These are phyloP conservation scores for Dictyostelium discoideum DNA, from an alignment of 78 protist species.

Conservation along the genomic window DNA sequence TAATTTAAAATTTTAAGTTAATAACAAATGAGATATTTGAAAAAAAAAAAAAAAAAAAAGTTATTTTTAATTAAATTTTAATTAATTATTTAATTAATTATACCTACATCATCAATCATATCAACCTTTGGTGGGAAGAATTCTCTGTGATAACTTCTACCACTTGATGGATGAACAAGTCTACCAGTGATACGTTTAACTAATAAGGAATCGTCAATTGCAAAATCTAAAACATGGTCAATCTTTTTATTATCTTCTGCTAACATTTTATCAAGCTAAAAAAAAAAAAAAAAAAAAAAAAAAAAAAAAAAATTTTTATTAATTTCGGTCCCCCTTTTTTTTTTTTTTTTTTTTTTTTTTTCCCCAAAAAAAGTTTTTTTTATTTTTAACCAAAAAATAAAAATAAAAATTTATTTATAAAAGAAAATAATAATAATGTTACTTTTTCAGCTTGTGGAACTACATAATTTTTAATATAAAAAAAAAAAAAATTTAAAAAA, in stretches of 20 bases:
- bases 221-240: slow-evolving; percentile 86
- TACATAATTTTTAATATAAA: not conserved
- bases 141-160: slow-evolving; percentile 94
- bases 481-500: not conserved
- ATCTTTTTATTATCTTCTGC: slow-evolving; percentile 63
- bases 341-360: not conserved
- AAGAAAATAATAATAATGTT: not conserved
- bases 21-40: not conserved
- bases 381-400: not conserved
- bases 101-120: slow-evolving; percentile 86
- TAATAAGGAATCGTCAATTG: slow-evolving; percentile 91
- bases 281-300: not conserved
- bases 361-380: not conserved
- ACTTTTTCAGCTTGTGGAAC: slow-evolving; percentile 94
- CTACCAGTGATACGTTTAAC: slow-evolving; percentile 96
- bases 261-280: slow-evolving; percentile 90
- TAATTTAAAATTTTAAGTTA: not conserved
- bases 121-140: slow-evolving; percentile 95
- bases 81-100: no score
- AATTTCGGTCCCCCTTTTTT: not conserved
- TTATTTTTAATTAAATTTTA: no score
- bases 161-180: slow-evolving; percentile 89
- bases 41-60: no score
- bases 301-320: no score
- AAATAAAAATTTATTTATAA: not conserved